A percentile compares a stretch with the other conserved stretches of the same genome.
These are phyloP conservation scores for Dorcoceras hygrometricum DNA, from an alignment of 257 asterid species.

Conservation along the genomic window DNA sequence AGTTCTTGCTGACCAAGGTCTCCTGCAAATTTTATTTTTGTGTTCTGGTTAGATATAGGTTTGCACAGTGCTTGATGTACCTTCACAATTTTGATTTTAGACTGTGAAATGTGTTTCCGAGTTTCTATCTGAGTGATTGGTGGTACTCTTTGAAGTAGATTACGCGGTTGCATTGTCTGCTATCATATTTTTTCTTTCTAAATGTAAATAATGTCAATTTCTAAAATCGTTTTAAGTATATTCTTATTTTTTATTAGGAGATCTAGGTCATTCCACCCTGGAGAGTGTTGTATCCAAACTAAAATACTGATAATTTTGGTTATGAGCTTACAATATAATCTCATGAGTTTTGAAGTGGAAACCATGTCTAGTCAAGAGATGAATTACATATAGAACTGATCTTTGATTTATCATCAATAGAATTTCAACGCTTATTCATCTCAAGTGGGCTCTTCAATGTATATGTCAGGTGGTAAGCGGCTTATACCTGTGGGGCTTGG, in stretches of 20 bases:
- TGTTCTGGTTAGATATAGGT: not conserved
- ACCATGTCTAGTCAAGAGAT: not conserved
- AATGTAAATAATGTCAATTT: too few species aligned
- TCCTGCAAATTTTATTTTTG: constrained; percentile 4
- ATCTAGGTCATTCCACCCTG: not conserved
- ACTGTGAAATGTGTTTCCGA: not conserved
- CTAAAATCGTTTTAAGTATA: not conserved
- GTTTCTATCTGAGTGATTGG: not conserved
- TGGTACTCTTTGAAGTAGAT: not conserved
- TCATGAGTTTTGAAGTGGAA: not conserved
- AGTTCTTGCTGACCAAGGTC: constrained; percentile 71
- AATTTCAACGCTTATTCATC: too few species aligned
- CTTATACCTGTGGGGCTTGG: constrained; percentile 93
- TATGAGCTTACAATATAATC: not conserved
- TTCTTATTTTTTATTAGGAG: not conserved
- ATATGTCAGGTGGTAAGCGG: constrained; percentile 67
- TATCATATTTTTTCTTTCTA: too few species aligned
- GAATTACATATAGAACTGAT: not conserved
- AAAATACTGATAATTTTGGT: not conserved
- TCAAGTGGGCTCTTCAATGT: not conserved
- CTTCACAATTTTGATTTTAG: not conserved
- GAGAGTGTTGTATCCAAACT: not conserved
- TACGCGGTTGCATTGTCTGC: not conserved
- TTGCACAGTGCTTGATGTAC: not conserved
- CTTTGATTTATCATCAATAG: not conserved